Percentiles rank a stretch among this genome's conserved stretches.
These are phyloP conservation scores for Carallia brachiata DNA, from an alignment of 345 rosid species.

Conservation along the genomic window DNA sequence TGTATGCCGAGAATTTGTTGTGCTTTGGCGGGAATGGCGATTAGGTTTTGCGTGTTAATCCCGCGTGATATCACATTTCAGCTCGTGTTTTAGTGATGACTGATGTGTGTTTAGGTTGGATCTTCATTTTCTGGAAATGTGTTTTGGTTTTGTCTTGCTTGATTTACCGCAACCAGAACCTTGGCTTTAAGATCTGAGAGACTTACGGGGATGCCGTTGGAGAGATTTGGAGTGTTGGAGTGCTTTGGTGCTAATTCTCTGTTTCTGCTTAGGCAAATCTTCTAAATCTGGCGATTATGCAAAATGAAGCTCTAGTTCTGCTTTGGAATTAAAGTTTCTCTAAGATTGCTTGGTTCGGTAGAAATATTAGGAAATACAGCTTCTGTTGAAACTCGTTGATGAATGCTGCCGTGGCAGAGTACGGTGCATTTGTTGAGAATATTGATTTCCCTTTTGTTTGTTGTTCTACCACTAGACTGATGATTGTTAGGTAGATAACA, in stretches of 20 bases:
- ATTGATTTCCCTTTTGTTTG: too few species aligned
- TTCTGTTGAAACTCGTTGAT: too few species aligned
- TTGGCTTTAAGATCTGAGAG: neutral
- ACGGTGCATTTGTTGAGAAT: too few species aligned
- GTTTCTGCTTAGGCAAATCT: neutral
- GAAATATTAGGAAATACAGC: too few species aligned
- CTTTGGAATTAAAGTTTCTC: too few species aligned
- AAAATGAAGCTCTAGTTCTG: too few species aligned
- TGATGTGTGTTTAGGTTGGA: neutral
- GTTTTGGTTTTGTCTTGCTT: neutral
- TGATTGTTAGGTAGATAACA: too few species aligned
- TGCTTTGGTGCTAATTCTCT: neutral
- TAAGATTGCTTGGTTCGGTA: too few species aligned
- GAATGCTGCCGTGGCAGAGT: too few species aligned
- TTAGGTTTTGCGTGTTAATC: neutral
- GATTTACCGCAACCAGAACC: neutral
- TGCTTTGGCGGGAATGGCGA: neutral
- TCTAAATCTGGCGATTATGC: neutral
- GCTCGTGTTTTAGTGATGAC: neutral
- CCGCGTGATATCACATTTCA: neutral
- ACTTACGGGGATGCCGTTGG: neutral
- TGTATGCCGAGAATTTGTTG: too few species aligned
- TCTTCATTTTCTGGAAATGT: neutral
- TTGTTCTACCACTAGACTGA: too few species aligned
- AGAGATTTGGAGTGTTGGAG: too few species aligned